Conservation (phyloP, 2,329 filamentous ascomycete genomes). For the Scolecobasidium constrictum region DNA sequence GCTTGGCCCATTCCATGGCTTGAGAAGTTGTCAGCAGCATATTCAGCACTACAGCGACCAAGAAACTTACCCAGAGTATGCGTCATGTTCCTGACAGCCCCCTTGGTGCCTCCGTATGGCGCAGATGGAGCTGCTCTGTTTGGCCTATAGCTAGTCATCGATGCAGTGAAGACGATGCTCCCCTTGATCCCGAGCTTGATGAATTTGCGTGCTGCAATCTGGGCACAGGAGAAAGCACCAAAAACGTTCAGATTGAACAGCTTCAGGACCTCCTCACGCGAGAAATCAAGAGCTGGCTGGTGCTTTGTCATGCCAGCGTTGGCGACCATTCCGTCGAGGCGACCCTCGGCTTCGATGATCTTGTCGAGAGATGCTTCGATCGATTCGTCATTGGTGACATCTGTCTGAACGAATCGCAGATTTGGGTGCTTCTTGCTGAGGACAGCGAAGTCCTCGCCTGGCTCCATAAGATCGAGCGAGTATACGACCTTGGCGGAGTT, state of each 20-base stretch:
- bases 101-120: conserved; percentile 7
- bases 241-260: conserved; percentile 18
- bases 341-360: conserved; percentile 28
- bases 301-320: conserved; percentile 52
- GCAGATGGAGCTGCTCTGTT: conserved; percentile 19
- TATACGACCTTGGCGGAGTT: conserved; percentile 55
- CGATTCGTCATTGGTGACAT: conserved; percentile 6
- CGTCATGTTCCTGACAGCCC: conserved; percentile 54
- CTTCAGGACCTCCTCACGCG: conserved; percentile 18
- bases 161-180: conserved; percentile 10
- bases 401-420: not conserved
- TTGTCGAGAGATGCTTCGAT: conserved; percentile 30
- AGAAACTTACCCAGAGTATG: conserved; percentile 72
- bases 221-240: conserved; percentile 9
- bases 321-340: conserved; percentile 50
- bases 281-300: conserved; percentile 20
- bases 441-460: conserved; percentile 22
- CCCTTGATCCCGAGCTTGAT: conserved; percentile 12
- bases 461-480: conserved; percentile 46
- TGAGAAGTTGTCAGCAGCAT: conserved; percentile 53
- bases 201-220: conserved; percentile 11
- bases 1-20: conserved; percentile 60
- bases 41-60: no score
- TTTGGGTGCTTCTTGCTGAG: conserved; percentile 47
- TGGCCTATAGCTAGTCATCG: conserved; percentile 11